These are phyloP conservation scores for Mucor irregularis DNA, from an alignment of 371 early-diverging fungal species.

Conservation along the genomic window DNA sequence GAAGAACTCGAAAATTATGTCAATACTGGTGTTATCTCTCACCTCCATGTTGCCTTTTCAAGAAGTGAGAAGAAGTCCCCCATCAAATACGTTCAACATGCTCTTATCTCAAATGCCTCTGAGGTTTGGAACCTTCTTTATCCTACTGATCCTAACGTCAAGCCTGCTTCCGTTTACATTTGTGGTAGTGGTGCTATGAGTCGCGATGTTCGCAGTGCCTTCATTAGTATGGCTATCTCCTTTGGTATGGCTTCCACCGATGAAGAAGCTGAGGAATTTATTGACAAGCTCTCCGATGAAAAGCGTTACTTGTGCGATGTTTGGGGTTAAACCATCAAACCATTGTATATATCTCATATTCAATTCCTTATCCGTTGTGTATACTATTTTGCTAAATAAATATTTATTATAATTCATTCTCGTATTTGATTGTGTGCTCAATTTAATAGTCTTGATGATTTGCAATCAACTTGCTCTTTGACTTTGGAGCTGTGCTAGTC, in stretches of 20 bases:
- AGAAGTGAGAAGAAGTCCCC: slow-evolving; percentile 28
- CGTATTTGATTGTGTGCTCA: no score
- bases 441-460: no score
- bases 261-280: slow-evolving; percentile 32
- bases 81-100: slow-evolving; percentile 47
- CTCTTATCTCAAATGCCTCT: slow-evolving; percentile 37
- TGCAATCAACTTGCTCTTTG: no score
- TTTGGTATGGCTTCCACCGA: slow-evolving; percentile 34
- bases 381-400: no score
- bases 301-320: slow-evolving; percentile 53
- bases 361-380: no score
- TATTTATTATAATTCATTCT: no score
- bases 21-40: slow-evolving; percentile 46
- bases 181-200: slow-evolving; percentile 52
- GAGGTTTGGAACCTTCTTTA: slow-evolving; percentile 31
- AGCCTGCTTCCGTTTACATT: slow-evolving; percentile 37
- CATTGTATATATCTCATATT: no score
- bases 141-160: slow-evolving; percentile 14
- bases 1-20: slow-evolving; percentile 63
- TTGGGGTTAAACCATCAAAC: slow-evolving; percentile 58
- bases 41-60: slow-evolving; percentile 76
- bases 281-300: slow-evolving; percentile 29
- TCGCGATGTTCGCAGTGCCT: slow-evolving; percentile 45
- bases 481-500: no score
- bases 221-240: slow-evolving; percentile 34